Base-by-base conservation (phyloP, 768 basidiomycete species). In the Butyriboletus loyo region DNA sequence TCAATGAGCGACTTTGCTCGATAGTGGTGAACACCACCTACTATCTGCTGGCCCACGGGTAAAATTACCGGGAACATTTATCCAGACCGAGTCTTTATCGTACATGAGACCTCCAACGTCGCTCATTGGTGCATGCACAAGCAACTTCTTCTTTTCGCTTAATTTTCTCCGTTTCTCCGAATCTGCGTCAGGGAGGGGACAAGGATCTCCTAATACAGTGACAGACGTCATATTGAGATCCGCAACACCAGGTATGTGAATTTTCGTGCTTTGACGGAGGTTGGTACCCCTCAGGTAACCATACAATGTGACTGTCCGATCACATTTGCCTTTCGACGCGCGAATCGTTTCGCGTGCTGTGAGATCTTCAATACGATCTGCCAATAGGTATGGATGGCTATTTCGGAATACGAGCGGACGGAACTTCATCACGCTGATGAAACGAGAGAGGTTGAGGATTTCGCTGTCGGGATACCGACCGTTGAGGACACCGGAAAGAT, bases 351-450 rank as follows among this genome's bases (percentile, higher is more conserved):
- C 94, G 24, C 93, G 83, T 0, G 94, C 82, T 0, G 97, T 99
- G 37, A 98, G 81, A 64, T 98, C 97, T 63, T 98, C 94, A 2
- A 99, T 74, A 31, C 97, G 87, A 71, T 99, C 97, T 13, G 87
- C 92, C 31, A 98, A 84, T 41, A 99, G 78, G 73, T 98, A 98
- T 2, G 96, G 90, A 68, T 99, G 97, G 30, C 84, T 76, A 66
- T 99, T 99, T 47, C 96, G 83, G 77, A 98, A 99, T 36, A 97
- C 78, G 52, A 99, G 83, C 1, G 97, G 97, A 30, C 97, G 87
- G 75, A 99, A 99, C 70, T 98, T 99, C 87, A 98, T 97, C 59
- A 98, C 92, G 38, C 86, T 85, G 61, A 99, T 90, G 78, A 98
- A 99, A 36, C 96, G 88, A 22, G 89, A 89, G 54, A 99, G 86